Evolutionary conservation across 1,284 basidiomycete species (phyloP), one percentile per base, ranked within the genome.

Genomic region (Grifola frondosa): DNA sequence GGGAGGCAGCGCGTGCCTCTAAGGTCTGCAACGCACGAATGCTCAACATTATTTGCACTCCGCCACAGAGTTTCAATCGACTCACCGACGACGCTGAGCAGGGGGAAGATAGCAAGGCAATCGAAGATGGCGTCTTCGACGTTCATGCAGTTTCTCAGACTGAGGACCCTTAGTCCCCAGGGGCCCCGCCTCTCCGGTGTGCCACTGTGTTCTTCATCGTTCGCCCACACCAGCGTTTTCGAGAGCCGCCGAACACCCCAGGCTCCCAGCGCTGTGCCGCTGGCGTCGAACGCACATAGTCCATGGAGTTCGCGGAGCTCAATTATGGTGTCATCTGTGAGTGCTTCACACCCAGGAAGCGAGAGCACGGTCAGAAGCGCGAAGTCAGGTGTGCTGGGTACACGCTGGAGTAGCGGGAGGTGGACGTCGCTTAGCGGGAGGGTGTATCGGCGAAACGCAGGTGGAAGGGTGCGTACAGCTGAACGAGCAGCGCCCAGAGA

Each of bases 291-390:
- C 0, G 79, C 85, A 30, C 66, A 56, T 16, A 88, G 66, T 5
- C 67, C 66, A 51, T 75, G 74, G 8, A 88, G 67, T 5, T 61
- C 53, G 24, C 71, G 73, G 12, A 88, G 66, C 9, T 65, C 53
- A 16, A 69, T 42, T 15, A 85, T 66, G 29, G 71, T 75, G 16
- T 74, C 62, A 59, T 88, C 84, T 17, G 69, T 75, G 1, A 88
- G 64, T 15, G 75, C 65, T 5, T 44, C 30, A 52, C 81, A 80
- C 5, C 67, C 61, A 3, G 74, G 67, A 5, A 88, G 64, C 35
- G 81, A 70, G 13, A 88, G 60, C 13, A 85, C 57, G 4, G 84
- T 84, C 41, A 88, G 47, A 16, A 88, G 68, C 3, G 81, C 68
- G 57, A 85, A 87, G 15, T 74, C 54, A 1, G 69, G 55, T 0